Conservation (phyloP, 2,329 filamentous ascomycete genomes). For the Thyridium curvatum region DNA sequence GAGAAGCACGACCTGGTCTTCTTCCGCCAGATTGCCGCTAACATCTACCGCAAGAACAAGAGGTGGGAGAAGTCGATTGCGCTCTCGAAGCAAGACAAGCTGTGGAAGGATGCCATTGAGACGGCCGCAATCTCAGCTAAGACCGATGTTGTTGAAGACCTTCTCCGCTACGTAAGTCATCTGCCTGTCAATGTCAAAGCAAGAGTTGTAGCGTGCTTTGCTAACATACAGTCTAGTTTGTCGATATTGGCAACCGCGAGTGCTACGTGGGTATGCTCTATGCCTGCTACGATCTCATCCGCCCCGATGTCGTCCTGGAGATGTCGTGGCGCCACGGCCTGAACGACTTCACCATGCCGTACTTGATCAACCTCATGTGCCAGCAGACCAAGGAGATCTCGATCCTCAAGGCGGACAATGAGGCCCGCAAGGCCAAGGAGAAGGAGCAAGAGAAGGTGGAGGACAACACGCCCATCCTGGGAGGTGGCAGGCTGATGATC, state of each 20-base stretch:
- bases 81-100: constrained; percentile 96
- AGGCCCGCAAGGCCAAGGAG: constrained; percentile 41
- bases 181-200: not conserved
- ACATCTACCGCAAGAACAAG: constrained; percentile 99
- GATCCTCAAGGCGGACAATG: constrained; percentile 87
- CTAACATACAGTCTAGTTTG: constrained; percentile 61
- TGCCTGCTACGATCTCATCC: constrained; percentile 94
- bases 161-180: constrained; percentile 87
- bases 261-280: constrained; percentile 99
- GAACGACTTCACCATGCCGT: constrained; percentile 97
- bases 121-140: constrained; percentile 90
- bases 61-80: constrained; percentile 99
- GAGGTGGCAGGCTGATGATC: constrained; percentile 85
- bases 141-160: constrained; percentile 86
- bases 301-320: constrained; percentile 87
- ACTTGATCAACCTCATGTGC: constrained; percentile 97
- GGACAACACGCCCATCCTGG: constrained; percentile 89
- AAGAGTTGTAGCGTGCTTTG: constrained; percentile 1
- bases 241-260: constrained; percentile 97
- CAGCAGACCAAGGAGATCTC: constrained; percentile 87
- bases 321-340: constrained; percentile 95
- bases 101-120: constrained; percentile 99
- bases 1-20: constrained; percentile 98
- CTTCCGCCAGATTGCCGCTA: constrained; percentile 97
- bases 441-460: constrained; percentile 66